phyloP scores from a whole-genome alignment of 1,284 basidiomycete species.

The Chondrostereum purpureum region DNA sequence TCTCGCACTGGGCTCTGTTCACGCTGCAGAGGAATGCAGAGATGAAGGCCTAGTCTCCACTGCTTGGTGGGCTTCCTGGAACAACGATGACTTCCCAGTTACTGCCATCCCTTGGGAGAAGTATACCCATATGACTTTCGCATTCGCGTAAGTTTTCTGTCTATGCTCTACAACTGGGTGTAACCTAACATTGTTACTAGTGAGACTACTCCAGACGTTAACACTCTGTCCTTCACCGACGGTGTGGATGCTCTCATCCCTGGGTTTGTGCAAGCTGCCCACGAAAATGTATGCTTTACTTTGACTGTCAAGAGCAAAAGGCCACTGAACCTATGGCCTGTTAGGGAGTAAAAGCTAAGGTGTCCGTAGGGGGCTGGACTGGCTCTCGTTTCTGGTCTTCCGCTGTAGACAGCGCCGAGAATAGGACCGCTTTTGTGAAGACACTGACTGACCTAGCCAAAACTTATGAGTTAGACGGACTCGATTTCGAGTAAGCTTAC shows the following conservation, averaged over 20 bases:
- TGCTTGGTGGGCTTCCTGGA: constrained; percentile 27
- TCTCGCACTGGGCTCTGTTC: background rate
- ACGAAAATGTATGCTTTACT: constrained; percentile 24
- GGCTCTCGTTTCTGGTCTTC: constrained; percentile 68
- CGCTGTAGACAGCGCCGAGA: constrained; percentile 49
- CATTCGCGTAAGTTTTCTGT: constrained; percentile 34
- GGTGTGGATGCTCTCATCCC: constrained; percentile 26
- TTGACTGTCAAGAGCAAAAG: background rate
- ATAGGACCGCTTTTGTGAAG: constrained; percentile 61
- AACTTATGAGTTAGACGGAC: constrained; percentile 65
- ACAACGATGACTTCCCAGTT: constrained; percentile 17
- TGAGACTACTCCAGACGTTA: constrained; percentile 25
- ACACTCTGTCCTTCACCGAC: constrained; percentile 21
- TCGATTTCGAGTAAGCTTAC: constrained; percentile 72
- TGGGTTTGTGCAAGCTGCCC: constrained; percentile 34
- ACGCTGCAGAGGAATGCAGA: background rate
- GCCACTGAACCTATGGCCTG: constrained; percentile 1
- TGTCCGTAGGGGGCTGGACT: constrained; percentile 82
- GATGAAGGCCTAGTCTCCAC: constrained; percentile 15
- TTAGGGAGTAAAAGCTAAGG: constrained; percentile 58
- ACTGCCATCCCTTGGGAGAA: constrained; percentile 28
- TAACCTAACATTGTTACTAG: no score
- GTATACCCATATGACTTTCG: constrained; percentile 34
- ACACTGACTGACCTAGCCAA: constrained; percentile 55
- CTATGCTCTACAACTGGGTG: no score